Conservation (phyloP, 164 flowering plant genomes). For the Amborella trichopoda region DNA sequence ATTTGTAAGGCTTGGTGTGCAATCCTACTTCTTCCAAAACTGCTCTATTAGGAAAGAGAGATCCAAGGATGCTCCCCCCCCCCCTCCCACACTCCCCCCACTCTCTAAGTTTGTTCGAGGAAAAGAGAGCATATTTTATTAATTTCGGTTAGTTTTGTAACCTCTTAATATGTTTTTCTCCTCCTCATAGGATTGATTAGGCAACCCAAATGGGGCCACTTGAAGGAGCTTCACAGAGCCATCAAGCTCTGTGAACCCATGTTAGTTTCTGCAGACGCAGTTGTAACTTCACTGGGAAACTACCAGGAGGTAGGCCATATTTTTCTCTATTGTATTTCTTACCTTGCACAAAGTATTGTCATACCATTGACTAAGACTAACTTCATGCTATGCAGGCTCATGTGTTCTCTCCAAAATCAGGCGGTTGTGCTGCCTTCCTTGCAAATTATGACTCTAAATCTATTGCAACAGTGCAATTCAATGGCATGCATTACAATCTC, state of each 20-base stretch:
- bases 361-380: not conserved
- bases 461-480: slow-evolving; percentile 36
- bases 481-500: slow-evolving; percentile 39
- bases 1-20: too few relatives aligned
- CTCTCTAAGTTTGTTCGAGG: too few relatives aligned
- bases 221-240: slow-evolving; percentile 74
- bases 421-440: slow-evolving; percentile 86
- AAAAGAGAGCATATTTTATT: not conserved
- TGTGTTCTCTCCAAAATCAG: slow-evolving; percentile 42
- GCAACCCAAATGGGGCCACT: slow-evolving; percentile 81
- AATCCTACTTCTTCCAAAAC: not conserved
- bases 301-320: slow-evolving; percentile 47
- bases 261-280: slow-evolving; percentile 62
- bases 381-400: slow-evolving; percentile 38
- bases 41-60: not conserved
- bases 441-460: slow-evolving; percentile 46
- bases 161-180: not conserved
- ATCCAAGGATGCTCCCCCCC: too few relatives aligned
- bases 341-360: not conserved
- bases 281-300: slow-evolving; percentile 30
- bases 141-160: not conserved
- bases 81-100: too few relatives aligned
- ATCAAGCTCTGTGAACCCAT: slow-evolving; percentile 75
- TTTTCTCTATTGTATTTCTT: not conserved
- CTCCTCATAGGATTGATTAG: slow-evolving; percentile 41